Base-by-base conservation (phyloP, 441 rosid species). In the Omphalea diandra region DNA sequence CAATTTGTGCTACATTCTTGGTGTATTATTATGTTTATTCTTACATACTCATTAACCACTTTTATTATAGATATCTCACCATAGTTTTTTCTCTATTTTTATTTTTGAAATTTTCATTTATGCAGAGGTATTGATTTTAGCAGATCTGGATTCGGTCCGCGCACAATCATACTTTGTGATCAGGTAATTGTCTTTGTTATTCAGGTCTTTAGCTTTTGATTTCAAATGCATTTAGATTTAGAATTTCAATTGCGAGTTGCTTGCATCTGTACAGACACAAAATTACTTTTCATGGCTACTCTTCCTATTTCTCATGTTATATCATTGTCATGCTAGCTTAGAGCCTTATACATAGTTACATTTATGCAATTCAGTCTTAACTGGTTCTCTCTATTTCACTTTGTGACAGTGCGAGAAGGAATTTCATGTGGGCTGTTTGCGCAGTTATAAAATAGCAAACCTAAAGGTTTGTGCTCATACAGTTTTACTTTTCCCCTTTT, bases 131-230 rank as follows among this genome's bases (percentile, higher is more conserved):
- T 76, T 77, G 95, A 87, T 77, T 89, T 89, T 73, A 89, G 90
- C 86, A 81, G 80, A 79, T 87, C 87, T 63, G 94, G 94, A 65
- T 89, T 89, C 77, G 91, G 91, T 70, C 95, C 95, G 46, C 88
- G 95, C 35, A 87, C 95, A 50, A 85, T 89, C 58, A 76, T 89
- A 75, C 79, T 89, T 3, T 89, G 95, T 83, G 95, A 89, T 75
- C 90, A 87, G 86, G 95, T 89, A 73, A 29, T 60, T 63, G 20
- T 71, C 22, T 24, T 9, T 33, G 33, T 3, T 31, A 24, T 38
- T 32, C 35, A 22, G 18, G 53, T 26, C 22, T 8, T 50, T 6
- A 11, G 6, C 11, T 47, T 61, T 47, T 63, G 20, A 47, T 7
- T 55, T 35, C 40, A 6, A 54, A 26, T 54, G n/a, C 62, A n/a